Conservation (phyloP, 169 alveolate genomes). For the Plasmodium falciparum region DNA sequence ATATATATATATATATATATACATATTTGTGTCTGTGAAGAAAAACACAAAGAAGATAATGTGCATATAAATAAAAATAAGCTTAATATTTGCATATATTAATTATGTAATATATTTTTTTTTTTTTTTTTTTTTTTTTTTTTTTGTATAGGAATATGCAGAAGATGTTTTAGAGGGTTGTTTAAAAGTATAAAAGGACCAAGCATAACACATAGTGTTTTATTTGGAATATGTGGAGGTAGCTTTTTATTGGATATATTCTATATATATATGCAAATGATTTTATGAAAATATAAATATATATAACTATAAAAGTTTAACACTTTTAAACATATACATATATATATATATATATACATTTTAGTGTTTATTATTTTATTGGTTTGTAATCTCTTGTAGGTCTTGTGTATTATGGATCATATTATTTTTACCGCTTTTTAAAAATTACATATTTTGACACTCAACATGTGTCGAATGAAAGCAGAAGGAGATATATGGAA, state of each 20-base stretch:
- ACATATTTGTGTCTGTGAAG: too few relatives aligned
- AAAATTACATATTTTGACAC: constrained; percentile 66
- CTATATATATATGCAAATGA: not conserved
- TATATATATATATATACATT: too few relatives aligned
- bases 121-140: not conserved
- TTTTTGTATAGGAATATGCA: constrained; percentile 32
- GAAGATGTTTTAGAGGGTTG: constrained; percentile 11
- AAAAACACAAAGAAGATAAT: too few relatives aligned
- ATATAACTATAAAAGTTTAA: too few relatives aligned
- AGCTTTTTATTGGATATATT: not conserved
- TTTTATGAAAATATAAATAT: too few relatives aligned
- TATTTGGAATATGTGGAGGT: constrained; percentile 76
- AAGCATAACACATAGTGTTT: constrained; percentile 67
- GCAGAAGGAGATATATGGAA: constrained; percentile 75
- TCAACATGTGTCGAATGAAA: constrained; percentile 67
- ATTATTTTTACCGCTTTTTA: constrained; percentile 45
- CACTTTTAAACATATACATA: not conserved
- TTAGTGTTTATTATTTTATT: not conserved
- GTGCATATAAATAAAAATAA: too few relatives aligned
- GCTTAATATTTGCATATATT: too few relatives aligned
- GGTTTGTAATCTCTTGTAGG: constrained; percentile 1
- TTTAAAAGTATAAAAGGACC: constrained; percentile 59
- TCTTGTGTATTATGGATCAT: constrained; percentile 51
- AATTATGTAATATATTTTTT: too few relatives aligned
- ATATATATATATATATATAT: too few relatives aligned